phyloP scores from a whole-genome alignment of 2,329 filamentous ascomycete genomes.

The Aurifilum marmelostoma region DNA sequence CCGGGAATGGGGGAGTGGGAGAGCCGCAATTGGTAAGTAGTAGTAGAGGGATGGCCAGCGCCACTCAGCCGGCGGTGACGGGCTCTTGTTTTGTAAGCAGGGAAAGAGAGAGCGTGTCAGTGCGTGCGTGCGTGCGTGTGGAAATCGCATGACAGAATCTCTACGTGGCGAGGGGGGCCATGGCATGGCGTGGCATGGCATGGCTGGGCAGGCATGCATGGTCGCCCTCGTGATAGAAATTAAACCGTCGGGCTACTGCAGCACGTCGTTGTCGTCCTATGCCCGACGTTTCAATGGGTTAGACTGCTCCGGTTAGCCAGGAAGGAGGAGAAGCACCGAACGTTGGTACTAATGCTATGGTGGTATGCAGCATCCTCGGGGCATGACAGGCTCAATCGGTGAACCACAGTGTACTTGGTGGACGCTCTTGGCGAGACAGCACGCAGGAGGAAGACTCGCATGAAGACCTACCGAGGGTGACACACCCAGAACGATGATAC shows the following conservation, averaged over 20 bases:
- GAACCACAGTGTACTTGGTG: background rate
- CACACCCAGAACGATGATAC: background rate
- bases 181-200: background rate
- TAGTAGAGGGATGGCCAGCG: background rate
- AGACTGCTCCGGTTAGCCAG: background rate
- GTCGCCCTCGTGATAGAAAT: background rate
- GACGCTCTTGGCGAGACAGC: background rate
- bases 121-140: background rate
- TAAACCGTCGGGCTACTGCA: constrained; percentile 5
- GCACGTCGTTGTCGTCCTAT: background rate
- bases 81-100: background rate
- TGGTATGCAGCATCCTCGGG: background rate
- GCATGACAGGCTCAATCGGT: background rate
- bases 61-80: background rate
- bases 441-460: background rate
- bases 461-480: background rate
- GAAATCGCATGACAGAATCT: background rate
- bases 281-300: background rate
- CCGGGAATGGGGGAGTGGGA: background rate
- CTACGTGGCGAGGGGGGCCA: background rate
- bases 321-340: background rate
- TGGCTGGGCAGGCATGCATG: background rate
- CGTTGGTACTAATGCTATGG: background rate
- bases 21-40: constrained; percentile 4
- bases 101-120: background rate